Conservation (phyloP, 306 rosid species). For the Prunus davidiana region DNA sequence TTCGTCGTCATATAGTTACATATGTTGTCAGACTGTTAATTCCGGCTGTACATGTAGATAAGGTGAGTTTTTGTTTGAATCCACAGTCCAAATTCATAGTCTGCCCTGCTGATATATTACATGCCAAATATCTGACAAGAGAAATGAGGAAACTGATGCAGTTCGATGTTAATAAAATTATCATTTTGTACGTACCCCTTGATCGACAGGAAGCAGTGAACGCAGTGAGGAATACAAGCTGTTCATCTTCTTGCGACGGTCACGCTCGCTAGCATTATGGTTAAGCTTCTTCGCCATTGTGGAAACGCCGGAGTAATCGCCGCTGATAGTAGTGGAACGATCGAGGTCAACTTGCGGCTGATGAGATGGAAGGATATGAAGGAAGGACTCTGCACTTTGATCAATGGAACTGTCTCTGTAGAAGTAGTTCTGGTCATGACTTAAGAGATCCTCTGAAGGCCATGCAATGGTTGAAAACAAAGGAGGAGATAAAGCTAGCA, state of each 20-base stretch:
- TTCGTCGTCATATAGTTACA: too few relatives aligned
- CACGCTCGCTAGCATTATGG: constrained; percentile 85
- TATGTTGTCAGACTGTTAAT: too few relatives aligned
- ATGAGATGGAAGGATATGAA: not conserved
- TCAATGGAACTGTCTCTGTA: not conserved
- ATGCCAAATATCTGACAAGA: not conserved
- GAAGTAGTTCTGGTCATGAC: constrained; percentile 11
- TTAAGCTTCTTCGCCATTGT: constrained; percentile 50
- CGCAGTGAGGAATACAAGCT: constrained; percentile 65
- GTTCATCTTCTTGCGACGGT: constrained; percentile 82
- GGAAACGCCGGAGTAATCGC: not conserved
- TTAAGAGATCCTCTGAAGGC: constrained; percentile 21
- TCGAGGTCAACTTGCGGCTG: constrained; percentile 7
- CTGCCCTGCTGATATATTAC: too few relatives aligned
- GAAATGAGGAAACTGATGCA: not conserved
- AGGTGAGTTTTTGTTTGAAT: too few relatives aligned
- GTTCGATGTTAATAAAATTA: not conserved
- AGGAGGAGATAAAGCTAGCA: constrained; percentile 36
- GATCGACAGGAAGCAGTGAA: constrained; percentile 58
- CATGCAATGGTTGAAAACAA: constrained; percentile 24
- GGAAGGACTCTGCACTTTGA: constrained; percentile 15
- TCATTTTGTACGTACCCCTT: constrained; percentile 37
- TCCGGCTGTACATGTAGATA: too few relatives aligned
- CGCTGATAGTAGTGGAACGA: not conserved
- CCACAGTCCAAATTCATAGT: too few relatives aligned